Conservation (phyloP, 352 stramenopile genomes). For the Phytophthora fragariaefolia region DNA sequence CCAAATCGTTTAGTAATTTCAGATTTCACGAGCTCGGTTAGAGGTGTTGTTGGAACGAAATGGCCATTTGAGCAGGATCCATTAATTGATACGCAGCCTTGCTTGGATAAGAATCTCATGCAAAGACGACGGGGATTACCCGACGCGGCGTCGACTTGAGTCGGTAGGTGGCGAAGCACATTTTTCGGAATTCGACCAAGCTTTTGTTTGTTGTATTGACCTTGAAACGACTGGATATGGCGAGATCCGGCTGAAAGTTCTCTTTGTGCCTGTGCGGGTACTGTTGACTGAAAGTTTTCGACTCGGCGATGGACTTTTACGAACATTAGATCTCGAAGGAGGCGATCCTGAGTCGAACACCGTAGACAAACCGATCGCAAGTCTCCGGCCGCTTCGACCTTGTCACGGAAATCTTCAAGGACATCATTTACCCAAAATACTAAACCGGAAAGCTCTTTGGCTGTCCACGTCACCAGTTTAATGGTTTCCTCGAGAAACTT, state of each 20-base stretch:
- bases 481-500: constrained; percentile 3
- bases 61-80: background rate
- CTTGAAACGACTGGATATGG: too few species aligned
- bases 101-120: background rate
- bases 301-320: constrained; percentile 5
- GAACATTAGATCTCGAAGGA: constrained; percentile 7
- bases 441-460: background rate
- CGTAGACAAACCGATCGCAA: background rate
- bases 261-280: too few species aligned
- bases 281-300: too few species aligned
- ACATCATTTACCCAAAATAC: constrained; percentile 10
- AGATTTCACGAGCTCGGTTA: background rate
- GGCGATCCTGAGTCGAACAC: background rate
- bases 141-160: background rate
- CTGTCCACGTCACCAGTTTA: background rate
- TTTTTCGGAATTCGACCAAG: background rate
- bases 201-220: background rate
- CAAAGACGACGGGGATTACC: background rate
- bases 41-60: background rate
- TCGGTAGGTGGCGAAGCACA: background rate
- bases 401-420: constrained; percentile 3
- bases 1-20: background rate
- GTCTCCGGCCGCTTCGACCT: background rate
- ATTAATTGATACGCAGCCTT: background rate
- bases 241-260: too few species aligned